phyloP scores from a whole-genome alignment of 2,329 filamentous ascomycete genomes.

The Byssochlamys sp. region DNA sequence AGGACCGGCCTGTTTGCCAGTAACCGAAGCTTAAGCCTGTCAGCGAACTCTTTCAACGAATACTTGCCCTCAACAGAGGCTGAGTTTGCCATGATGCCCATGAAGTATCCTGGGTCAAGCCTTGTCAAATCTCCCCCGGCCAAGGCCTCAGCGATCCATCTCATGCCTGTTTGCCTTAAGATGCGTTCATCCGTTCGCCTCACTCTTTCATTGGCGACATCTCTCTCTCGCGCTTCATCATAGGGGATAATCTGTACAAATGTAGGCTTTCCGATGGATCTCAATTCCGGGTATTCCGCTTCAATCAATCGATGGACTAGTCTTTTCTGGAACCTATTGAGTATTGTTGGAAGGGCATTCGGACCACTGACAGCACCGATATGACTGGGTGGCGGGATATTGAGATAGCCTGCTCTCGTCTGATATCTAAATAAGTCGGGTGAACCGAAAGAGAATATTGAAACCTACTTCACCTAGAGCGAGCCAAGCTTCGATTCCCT shows the following conservation, averaged over 20 bases:
- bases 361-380: slow-evolving; percentile 9
- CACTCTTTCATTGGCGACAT: slow-evolving; percentile 18
- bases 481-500: slow-evolving; percentile 41
- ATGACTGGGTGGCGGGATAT: slow-evolving; percentile 31
- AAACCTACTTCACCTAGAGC: slow-evolving; percentile 14
- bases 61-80: slow-evolving; percentile 9
- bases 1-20: slow-evolving; percentile 41
- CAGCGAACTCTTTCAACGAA: slow-evolving; percentile 18
- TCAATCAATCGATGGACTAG: slow-evolving; percentile 59
- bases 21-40: slow-evolving; percentile 31
- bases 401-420: slow-evolving; percentile 32
- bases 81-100: slow-evolving; percentile 11
- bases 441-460: not conserved
- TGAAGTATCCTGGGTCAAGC: slow-evolving; percentile 25
- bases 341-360: slow-evolving; percentile 14
- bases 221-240: slow-evolving; percentile 27
- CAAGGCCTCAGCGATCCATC: slow-evolving; percentile 40
- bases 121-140: slow-evolving; percentile 32
- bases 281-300: slow-evolving; percentile 44
- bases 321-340: slow-evolving; percentile 54
- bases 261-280: slow-evolving; percentile 25
- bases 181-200: slow-evolving; percentile 19
- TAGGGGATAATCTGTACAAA: slow-evolving; percentile 35
- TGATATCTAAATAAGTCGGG: slow-evolving; percentile 4
- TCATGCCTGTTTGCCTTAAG: slow-evolving; percentile 31